Evolutionary conservation across 2,329 filamentous ascomycete genomes (phyloP).

Genomic region (Talaromyces sp.): DNA sequence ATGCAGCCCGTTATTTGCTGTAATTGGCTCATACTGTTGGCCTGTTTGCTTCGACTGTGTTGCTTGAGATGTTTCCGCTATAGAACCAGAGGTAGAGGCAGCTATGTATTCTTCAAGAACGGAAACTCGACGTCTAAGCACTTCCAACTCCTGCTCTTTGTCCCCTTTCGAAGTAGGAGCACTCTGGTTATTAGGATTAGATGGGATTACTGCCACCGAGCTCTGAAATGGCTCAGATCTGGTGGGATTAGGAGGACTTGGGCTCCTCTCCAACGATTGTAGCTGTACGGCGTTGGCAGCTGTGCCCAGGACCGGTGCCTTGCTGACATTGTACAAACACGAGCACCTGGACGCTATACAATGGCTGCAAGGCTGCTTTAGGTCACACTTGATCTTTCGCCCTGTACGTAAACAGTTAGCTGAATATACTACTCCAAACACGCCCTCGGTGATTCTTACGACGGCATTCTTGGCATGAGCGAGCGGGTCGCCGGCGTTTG

Average conservation of each 20-base stretch:
- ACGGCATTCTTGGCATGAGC: neutral
- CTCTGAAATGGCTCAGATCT: neutral
- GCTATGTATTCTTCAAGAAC: neutral
- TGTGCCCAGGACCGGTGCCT: neutral
- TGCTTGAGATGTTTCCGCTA: neutral
- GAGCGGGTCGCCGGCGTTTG: neutral
- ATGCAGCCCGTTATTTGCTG: neutral
- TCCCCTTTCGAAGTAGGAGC: neutral
- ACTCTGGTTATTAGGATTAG: neutral
- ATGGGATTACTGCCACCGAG: neutral
- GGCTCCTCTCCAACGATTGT: neutral
- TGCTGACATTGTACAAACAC: neutral
- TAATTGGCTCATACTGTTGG: neutral
- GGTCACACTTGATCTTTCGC: neutral
- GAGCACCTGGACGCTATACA: neutral
- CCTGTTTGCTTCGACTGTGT: neutral
- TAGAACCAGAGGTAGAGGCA: neutral
- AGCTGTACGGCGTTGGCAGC: neutral
- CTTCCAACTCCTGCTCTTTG: neutral
- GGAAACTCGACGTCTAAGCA: neutral
- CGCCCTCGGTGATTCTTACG: neutral
- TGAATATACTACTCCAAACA: neutral
- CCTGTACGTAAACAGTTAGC: neutral
- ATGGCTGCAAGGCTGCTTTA: neutral
- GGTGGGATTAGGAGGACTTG: neutral